Base-by-base conservation (phyloP, 2,329 filamentous ascomycete species). In the Lachnellula willkommii region DNA sequence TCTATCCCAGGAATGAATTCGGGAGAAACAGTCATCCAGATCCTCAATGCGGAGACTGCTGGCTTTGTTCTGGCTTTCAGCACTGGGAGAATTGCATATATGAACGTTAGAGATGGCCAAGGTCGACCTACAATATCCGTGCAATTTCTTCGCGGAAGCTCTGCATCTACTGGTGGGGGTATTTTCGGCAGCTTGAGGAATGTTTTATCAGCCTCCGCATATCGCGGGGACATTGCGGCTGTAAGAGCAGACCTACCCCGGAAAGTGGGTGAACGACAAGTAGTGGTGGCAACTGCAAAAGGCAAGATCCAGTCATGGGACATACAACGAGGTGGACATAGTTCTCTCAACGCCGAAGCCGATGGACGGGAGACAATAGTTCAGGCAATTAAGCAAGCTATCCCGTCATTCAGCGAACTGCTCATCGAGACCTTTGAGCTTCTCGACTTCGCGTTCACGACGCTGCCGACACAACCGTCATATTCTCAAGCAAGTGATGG, bases 1-100 rank as follows among this genome's bases (percentile, higher is more conserved):
- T 76, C 76, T 2, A 83, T 96, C 59, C 78, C 82, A 2, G 87
- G 88, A 59, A 79, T 96, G 73, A 83, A 87, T 53, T 88, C 87
- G 0, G 87, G 89, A 47, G 94, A 99, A 71, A 80, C 79, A 50
- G 85, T 92, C 9, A 83, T 83, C 5, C 84, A 90, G 55, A 79
- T 99, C 46, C 81, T 91, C 46, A 90, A 89, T 65, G 90, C 90
- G 26, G 93, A 96, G 68, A 80, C 83, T 6, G 85, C 91, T 5
- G 94, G 94, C 9, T 94, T 96, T 67, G 79, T 97, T 50, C 77
- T 96, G 39, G 83, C 85, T 11, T 88, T 96, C 61, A 96, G 88
- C 70, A 91, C 84, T 57, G 94, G 94, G 14, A 84, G 94, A 58
- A 77, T 96, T 42, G 90, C 89, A 5, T 94, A 96, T 70, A 77